These are phyloP conservation scores for Podaxis sp. DNA, from an alignment of 768 basidiomycete species.

Conservation along the genomic window DNA sequence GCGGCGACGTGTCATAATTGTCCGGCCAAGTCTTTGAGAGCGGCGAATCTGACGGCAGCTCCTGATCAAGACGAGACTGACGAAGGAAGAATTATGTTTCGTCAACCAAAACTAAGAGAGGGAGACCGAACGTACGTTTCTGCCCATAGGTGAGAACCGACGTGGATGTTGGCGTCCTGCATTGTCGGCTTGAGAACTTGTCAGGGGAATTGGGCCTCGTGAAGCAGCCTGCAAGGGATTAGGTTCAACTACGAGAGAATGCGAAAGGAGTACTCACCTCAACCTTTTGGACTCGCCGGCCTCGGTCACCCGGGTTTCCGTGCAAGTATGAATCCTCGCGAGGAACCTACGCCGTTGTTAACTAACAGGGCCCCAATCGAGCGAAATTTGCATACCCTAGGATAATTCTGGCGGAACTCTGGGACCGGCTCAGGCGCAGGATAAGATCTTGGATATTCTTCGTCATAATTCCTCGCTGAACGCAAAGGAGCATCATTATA, in stretches of 20 bases:
- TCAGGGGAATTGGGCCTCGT: background rate
- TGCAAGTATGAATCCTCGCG: background rate
- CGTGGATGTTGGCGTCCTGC: background rate
- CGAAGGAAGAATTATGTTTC: background rate
- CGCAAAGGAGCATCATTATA: background rate
- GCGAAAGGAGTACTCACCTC: background rate
- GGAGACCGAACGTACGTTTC: background rate
- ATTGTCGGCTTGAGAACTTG: background rate
- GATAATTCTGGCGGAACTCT: background rate
- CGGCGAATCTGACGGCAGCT: background rate
- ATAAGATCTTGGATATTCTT: slow-evolving; percentile 1
- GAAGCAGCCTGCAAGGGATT: background rate
- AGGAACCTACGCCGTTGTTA: background rate
- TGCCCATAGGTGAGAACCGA: background rate
- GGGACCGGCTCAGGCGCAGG: background rate
- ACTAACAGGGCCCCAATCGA: background rate
- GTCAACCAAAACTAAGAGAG: background rate
- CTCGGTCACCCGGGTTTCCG: background rate
- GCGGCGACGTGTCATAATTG: background rate
- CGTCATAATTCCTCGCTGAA: background rate
- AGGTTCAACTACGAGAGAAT: background rate
- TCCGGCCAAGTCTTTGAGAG: background rate
- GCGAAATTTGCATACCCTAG: background rate
- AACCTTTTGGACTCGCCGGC: background rate
- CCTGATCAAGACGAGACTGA: background rate